Evolutionary conservation across 108 stramenopile genomes (phyloP).

Genomic region (Cyclotella cryptica): DNA sequence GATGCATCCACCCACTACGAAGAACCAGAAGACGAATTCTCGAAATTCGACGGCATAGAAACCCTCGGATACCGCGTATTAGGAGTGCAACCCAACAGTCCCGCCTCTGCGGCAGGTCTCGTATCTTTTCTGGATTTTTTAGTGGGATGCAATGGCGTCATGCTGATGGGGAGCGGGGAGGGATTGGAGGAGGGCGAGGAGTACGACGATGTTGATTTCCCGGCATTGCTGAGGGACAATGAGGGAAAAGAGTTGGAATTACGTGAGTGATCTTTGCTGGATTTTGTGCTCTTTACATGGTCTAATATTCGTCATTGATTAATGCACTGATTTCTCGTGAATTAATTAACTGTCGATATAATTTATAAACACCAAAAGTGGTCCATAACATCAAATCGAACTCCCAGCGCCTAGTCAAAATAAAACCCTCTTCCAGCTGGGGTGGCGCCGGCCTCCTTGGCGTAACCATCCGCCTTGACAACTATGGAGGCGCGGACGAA

Average conservation of each 20-base stretch:
- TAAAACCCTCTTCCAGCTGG: constrained; percentile 88
- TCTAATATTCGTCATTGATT: background rate
- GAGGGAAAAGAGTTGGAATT: constrained; percentile 64
- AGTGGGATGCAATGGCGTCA: constrained; percentile 80
- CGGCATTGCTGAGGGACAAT: constrained; percentile 63
- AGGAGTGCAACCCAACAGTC: constrained; percentile 94
- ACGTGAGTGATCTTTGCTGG: constrained; percentile 49
- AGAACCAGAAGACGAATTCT: constrained; percentile 46
- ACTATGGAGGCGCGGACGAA: constrained; percentile 90
- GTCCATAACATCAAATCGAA: constrained; percentile 91
- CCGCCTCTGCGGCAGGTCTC: constrained; percentile 90
- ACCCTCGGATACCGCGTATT: constrained; percentile 94
- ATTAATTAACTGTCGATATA: no score
- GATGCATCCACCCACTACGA: constrained; percentile 35
- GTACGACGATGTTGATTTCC: constrained; percentile 86
- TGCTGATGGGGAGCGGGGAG: constrained; percentile 81
- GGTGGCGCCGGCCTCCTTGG: constrained; percentile 95
- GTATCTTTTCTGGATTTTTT: constrained; percentile 97
- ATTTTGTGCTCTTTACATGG: background rate
- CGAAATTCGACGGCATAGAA: constrained; percentile 82
- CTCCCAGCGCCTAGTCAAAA: constrained; percentile 72
- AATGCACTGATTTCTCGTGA: constrained; percentile 7
- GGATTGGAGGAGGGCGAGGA: constrained; percentile 77
- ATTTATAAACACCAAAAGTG: no score
- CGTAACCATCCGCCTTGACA: constrained; percentile 95